A percentile compares a stretch with the other conserved stretches of the same genome.
phyloP scores from a whole-genome alignment of 495 filamentous ascomycete species.

The Talaromyces liani region DNA sequence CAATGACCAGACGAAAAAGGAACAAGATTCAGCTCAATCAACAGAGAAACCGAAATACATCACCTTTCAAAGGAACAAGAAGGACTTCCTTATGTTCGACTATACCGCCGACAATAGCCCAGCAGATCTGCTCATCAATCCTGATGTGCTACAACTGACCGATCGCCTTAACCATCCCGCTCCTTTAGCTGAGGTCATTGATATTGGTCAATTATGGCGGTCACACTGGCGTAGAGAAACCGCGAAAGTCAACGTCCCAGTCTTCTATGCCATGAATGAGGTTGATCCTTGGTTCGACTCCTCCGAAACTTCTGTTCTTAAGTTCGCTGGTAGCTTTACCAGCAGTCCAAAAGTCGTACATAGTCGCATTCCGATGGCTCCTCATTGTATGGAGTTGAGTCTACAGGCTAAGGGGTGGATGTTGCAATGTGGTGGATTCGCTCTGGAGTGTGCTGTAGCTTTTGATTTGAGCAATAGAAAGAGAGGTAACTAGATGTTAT shows the following conservation, averaged over 20 bases:
- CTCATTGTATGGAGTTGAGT: conserved; percentile 24
- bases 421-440: conserved; percentile 18
- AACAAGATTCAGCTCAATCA: neutral
- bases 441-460: conserved; percentile 15
- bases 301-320: conserved; percentile 9
- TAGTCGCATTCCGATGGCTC: conserved; percentile 11
- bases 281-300: conserved; percentile 17
- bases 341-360: conserved; percentile 17
- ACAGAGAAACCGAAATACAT: neutral
- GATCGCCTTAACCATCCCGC: conserved; percentile 17
- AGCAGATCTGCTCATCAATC: neutral
- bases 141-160: conserved; percentile 12
- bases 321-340: conserved; percentile 18
- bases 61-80: conserved; percentile 10
- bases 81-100: conserved; percentile 20
- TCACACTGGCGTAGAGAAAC: conserved; percentile 15
- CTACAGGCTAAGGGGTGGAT: conserved; percentile 15
- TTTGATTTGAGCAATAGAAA: neutral
- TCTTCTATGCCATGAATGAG: conserved; percentile 17
- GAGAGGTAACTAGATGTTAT: neutral
- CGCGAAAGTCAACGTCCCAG: conserved; percentile 14
- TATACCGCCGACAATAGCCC: conserved; percentile 4
- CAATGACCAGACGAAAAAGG: neutral
- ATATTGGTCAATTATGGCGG: conserved; percentile 16
- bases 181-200: conserved; percentile 15